These are phyloP conservation scores for Blastobotrys capitulatus DNA, from an alignment of 1,139 yeast species.

Conservation along the genomic window DNA sequence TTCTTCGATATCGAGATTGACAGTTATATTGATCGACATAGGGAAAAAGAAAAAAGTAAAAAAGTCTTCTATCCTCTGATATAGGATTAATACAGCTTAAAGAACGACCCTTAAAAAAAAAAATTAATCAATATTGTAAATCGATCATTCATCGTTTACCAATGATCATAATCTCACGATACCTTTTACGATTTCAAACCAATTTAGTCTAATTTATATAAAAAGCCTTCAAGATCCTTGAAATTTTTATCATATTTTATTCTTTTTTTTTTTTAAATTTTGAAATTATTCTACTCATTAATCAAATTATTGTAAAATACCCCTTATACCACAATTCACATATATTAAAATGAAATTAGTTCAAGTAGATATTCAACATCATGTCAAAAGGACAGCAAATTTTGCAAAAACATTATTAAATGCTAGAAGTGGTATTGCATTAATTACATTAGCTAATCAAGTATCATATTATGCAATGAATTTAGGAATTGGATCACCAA, in stretches of 20 bases:
- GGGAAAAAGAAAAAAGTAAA: too few relatives aligned
- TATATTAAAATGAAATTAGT: not conserved
- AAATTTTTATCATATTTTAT: not conserved
- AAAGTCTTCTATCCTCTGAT: too few relatives aligned
- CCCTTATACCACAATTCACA: not conserved
- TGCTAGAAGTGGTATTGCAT: not conserved
- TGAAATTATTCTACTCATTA: not conserved
- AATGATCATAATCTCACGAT: too few relatives aligned
- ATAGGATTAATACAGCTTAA: too few relatives aligned
- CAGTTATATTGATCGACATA: too few relatives aligned
- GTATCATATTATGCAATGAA: conserved; percentile 37
- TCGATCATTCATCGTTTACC: too few relatives aligned
- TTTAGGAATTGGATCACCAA: conserved; percentile 48
- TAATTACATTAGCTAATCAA: conserved; percentile 21
- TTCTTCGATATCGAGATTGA: too few relatives aligned
- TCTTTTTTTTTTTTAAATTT: not conserved
- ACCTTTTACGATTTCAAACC: too few relatives aligned
- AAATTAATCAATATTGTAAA: too few relatives aligned
- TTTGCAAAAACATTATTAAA: not conserved
- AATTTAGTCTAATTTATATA: too few relatives aligned
- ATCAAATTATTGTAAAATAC: too few relatives aligned
- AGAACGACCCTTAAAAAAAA: too few relatives aligned
- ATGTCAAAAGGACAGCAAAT: not conserved
- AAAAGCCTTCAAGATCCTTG: not conserved
- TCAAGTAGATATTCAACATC: not conserved